Conservation (phyloP, 2,329 filamentous ascomycete genomes). For the Scolecobasidium constrictum region DNA sequence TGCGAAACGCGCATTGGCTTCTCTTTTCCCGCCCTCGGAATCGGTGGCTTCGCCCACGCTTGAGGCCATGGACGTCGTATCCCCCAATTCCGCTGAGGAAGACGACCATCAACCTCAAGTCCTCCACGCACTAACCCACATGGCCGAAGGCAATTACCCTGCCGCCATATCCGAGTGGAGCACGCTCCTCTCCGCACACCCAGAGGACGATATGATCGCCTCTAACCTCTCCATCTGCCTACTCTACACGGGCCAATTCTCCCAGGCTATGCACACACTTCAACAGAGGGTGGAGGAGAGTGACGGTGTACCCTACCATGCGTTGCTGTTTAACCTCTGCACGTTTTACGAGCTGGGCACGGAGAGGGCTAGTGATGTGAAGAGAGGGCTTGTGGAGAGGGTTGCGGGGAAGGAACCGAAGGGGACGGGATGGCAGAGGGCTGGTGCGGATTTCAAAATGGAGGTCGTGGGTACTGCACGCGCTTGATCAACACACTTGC, state of each 20-base stretch:
- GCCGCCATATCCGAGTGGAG: conserved; percentile 54
- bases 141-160: conserved; percentile 66
- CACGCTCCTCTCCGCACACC: conserved; percentile 33
- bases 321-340: conserved; percentile 76
- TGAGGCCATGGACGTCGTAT: conserved; percentile 13
- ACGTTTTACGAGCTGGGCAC: conserved; percentile 90
- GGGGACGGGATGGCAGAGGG: conserved; percentile 56
- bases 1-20: conserved; percentile 42
- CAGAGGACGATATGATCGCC: conserved; percentile 56
- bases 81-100: conserved; percentile 13
- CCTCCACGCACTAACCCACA: conserved; percentile 58
- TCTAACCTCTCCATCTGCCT: conserved; percentile 80
- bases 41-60: conserved; percentile 14
- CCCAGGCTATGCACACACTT: conserved; percentile 46
- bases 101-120: conserved; percentile 20
- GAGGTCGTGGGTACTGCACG: not conserved
- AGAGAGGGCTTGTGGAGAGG: conserved; percentile 61
- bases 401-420: conserved; percentile 50
- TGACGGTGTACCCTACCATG: conserved; percentile 53
- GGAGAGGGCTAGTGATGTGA: conserved; percentile 60
- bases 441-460: conserved; percentile 68
- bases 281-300: conserved; percentile 53
- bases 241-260: conserved; percentile 67
- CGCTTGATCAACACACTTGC: not conserved
- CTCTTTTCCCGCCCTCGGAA: not conserved